Conservation (phyloP, 2,329 filamentous ascomycete genomes). For the Huntiella decipiens region DNA sequence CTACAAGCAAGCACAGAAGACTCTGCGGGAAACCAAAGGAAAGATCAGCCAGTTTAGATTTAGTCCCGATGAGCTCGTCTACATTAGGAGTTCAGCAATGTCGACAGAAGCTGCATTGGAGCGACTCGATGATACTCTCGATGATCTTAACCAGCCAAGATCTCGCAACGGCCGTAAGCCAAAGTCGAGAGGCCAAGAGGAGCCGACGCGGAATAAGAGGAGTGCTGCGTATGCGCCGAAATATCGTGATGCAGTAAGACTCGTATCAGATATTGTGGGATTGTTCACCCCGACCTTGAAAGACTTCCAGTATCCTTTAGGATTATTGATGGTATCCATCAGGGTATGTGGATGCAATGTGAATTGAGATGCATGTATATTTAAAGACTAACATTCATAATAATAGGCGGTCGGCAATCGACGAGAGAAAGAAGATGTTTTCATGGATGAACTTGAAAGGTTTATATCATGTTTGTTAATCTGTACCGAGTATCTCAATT, state of each 20-base stretch:
- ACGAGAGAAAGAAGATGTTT: slow-evolving; percentile 7
- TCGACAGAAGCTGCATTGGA: background rate
- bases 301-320: slow-evolving; percentile 5
- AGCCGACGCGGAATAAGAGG: too few species aligned
- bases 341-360: background rate
- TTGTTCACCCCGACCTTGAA: slow-evolving; percentile 1
- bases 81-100: background rate
- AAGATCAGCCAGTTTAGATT: slow-evolving; percentile 6
- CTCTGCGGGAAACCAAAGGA: slow-evolving; percentile 6
- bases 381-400: background rate
- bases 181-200: background rate
- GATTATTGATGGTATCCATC: slow-evolving; percentile 8
- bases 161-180: background rate
- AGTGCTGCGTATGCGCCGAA: background rate
- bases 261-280: slow-evolving; percentile 1
- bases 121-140: background rate
- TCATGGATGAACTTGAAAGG: slow-evolving; percentile 1
- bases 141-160: slow-evolving; percentile 1
- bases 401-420: slow-evolving; percentile 4
- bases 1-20: slow-evolving; percentile 6
- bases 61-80: slow-evolving; percentile 1
- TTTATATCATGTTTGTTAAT: slow-evolving; percentile 2
- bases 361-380: background rate
- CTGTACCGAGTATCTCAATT: background rate
- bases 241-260: background rate